Conservation (phyloP, 2,329 filamentous ascomycete species). For the Penicillium sp. region DNA sequence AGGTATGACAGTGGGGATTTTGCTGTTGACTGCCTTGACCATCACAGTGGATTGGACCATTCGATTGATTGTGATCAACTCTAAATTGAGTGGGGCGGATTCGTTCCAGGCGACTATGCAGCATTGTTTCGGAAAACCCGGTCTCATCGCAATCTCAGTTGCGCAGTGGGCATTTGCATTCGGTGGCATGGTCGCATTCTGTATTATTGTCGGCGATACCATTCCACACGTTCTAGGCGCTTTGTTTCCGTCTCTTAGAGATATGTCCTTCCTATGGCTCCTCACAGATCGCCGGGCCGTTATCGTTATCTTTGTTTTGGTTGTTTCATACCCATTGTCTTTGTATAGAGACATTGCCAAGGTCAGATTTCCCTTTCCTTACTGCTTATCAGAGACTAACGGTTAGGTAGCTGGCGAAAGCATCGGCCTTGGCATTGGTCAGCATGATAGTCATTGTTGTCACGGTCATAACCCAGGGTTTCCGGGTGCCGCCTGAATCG, state of each 20-base stretch:
- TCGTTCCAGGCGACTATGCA: conserved; percentile 96
- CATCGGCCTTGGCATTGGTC: conserved; percentile 85
- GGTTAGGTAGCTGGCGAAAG: conserved; percentile 75
- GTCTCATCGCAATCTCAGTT: conserved; percentile 82
- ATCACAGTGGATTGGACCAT: conserved; percentile 96
- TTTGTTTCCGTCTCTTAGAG: conserved; percentile 71
- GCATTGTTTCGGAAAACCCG: conserved; percentile 86
- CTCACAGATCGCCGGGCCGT: conserved; percentile 77
- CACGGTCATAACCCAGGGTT: conserved; percentile 82
- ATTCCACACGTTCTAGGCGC: conserved; percentile 87
- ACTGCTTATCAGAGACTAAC: conserved; percentile 31
- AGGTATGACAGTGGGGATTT: conserved; percentile 74
- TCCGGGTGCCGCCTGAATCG: conserved; percentile 68
- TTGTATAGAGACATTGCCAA: conserved; percentile 97
- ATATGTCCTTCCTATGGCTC: conserved; percentile 75
- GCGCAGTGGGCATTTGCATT: conserved; percentile 99
- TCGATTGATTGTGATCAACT: conserved; percentile 93
- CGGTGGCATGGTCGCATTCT: conserved; percentile 97
- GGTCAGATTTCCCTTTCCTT: conserved; percentile 51
- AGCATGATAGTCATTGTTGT: conserved; percentile 90
- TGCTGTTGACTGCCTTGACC: conserved; percentile 77
- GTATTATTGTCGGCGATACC: conserved; percentile 93
- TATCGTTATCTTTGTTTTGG: conserved; percentile 83
- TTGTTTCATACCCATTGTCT: conserved; percentile 85
- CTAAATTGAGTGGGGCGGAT: conserved; percentile 88